Evolutionary conservation across 352 stramenopile genomes (phyloP), one percentile per base, ranked within the genome.

Genomic region (Globisporangium spinosum): DNA sequence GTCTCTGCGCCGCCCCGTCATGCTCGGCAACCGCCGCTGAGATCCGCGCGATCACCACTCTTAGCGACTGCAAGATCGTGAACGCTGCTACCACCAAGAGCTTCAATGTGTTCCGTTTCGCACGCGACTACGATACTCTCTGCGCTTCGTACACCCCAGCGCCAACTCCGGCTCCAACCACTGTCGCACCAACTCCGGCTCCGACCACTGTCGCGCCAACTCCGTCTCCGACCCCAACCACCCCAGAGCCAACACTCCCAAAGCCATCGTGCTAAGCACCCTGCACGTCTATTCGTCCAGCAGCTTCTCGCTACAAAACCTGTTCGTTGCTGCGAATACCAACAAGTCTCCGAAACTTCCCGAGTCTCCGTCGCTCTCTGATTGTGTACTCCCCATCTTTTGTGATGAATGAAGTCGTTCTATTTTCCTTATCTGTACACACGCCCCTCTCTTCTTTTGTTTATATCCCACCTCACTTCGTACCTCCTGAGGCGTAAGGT

Each of bases 61-160:
- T 61, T 1, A 13, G 10, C 8, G 56, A 61, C 32, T 61, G 56
- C 56, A 61, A 45, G 12, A 61, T 61, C 27, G 56, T 61, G 29
- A 38, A 61, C 27, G 25, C 56, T n/a, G 20, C 20, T 12, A 61
- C 27, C 8, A n/a, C 2, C 7, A 40, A 45, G 32, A 61, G 20
- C 15, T 43, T 58, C 22, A 47, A 61, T 20, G 56, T 15, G 15
- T 61, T 61, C 56, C 56, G 56, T 23, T 61, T 61, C 20, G 56
- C 4, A 4, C 56, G 56, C 12, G 29, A 61, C 25, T 47, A 47
- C 20, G 5, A 58, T 25, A 34, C 53, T 1, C 25, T 29, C 1
- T 58, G 53, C 10, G 53, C 53, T 25, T 5, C 25, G 15, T 47
- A 22, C 25, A 60, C 54, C 0, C 23, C 54, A 23, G 54, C 54